These are phyloP conservation scores for Cyberlindnera lachancei DNA, from an alignment of 805 yeast species.

Conservation along the genomic window DNA sequence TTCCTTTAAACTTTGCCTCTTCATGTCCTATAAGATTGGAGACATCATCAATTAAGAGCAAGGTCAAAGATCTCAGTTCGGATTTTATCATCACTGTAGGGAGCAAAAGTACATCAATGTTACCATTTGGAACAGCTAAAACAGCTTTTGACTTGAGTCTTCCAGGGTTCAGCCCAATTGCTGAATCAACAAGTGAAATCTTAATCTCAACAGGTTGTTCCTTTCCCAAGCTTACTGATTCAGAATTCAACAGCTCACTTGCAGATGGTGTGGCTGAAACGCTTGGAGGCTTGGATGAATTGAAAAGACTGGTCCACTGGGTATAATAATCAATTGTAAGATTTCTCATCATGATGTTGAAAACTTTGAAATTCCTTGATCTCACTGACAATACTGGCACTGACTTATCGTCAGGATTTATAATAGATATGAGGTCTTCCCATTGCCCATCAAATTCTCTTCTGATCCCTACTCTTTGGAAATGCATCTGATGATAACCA, in stretches of 20 bases:
- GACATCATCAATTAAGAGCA: conserved; percentile 61
- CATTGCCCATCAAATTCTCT: conserved; percentile 6
- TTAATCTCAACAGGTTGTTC: conserved; percentile 12
- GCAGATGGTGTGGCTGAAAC: conserved; percentile 6
- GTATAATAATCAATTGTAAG: conserved; percentile 51
- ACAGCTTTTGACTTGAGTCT: conserved; percentile 46
- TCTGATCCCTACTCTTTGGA: conserved; percentile 7
- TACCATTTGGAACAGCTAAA: conserved; percentile 47
- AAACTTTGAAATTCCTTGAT: conserved; percentile 25
- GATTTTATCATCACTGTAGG: conserved; percentile 30
- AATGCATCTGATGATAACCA: conserved; percentile 13
- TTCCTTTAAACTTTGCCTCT: conserved; percentile 20
- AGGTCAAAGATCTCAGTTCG: conserved; percentile 40
- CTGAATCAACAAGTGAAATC: conserved; percentile 38
- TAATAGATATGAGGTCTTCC: conserved; percentile 27
- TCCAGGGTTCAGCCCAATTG: conserved; percentile 58
- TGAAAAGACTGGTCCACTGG: conserved; percentile 44
- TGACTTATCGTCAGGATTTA: conserved; percentile 27
- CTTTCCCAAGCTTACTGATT: too few relatives aligned
- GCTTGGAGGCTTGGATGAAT: conserved; percentile 10
- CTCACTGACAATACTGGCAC: conserved; percentile 36
- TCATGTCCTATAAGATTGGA: conserved; percentile 26
- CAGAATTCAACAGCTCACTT: conserved; percentile 3
- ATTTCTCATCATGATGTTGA: conserved; percentile 41
- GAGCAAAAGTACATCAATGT: conserved; percentile 37